Evolutionary conservation across 345 rosid genomes (phyloP).

Genomic region (Chamaenerion angustifolium): DNA sequence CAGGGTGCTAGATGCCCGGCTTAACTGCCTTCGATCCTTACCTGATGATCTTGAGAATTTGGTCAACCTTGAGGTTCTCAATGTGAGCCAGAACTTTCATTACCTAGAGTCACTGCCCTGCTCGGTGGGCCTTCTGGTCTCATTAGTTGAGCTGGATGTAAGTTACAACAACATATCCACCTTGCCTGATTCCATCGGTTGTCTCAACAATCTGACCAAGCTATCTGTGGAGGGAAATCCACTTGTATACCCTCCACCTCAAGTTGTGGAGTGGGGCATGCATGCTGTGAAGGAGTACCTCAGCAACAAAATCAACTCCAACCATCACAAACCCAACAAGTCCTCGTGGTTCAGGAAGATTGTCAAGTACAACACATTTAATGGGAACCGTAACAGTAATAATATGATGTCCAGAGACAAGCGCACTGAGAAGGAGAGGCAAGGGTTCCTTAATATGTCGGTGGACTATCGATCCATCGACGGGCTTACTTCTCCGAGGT

Average conservation of each 20-base stretch:
- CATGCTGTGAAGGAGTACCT: constrained; percentile 58
- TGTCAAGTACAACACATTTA: constrained; percentile 52
- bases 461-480: constrained; percentile 32
- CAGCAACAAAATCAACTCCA: constrained; percentile 45
- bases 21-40: constrained; percentile 61
- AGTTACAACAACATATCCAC: constrained; percentile 65
- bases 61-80: constrained; percentile 52
- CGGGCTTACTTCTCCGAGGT: constrained; percentile 17
- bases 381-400: constrained; percentile 12
- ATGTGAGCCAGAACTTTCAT: constrained; percentile 82
- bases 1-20: constrained; percentile 49
- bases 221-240: constrained; percentile 80
- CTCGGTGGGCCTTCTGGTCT: constrained; percentile 56
- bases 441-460: constrained; percentile 22
- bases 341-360: constrained; percentile 62
- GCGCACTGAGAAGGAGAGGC: constrained; percentile 24
- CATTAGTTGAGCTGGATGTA: constrained; percentile 64
- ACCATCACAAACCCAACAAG: constrained; percentile 30
- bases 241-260: constrained; percentile 53
- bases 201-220: constrained; percentile 57
- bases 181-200: constrained; percentile 69
- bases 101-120: constrained; percentile 41
- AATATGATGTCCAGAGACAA: no score
- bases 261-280: constrained; percentile 58
- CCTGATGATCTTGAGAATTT: constrained; percentile 76